Percentiles rank a stretch among this genome's conserved stretches.
Conservation (phyloP, 371 early-diverging fungal genomes). For the Saksenaea oblongispora region DNA sequence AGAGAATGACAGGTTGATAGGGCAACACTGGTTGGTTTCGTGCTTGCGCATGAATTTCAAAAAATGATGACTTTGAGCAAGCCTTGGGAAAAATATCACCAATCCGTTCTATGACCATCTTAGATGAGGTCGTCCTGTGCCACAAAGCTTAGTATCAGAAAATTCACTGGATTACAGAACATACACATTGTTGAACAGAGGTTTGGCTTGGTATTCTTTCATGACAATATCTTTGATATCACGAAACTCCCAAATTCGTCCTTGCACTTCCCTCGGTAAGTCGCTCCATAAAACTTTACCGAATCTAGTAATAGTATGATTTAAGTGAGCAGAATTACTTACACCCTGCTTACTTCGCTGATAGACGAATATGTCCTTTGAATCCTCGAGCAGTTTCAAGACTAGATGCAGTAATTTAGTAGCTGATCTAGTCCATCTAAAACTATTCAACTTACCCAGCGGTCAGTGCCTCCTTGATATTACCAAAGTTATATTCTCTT, state of each 20-base stretch:
- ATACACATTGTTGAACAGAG: conserved; percentile 45
- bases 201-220: conserved; percentile 31
- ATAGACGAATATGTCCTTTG: conserved; percentile 43
- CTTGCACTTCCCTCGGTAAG: conserved; percentile 14
- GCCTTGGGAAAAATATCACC: conserved; percentile 27
- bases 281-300: conserved; percentile 50
- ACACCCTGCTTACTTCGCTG: conserved; percentile 36
- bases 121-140: conserved; percentile 33
- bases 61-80: conserved; percentile 22
- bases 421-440: not conserved
- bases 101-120: conserved; percentile 24
- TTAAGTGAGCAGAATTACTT: not conserved
- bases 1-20: conserved; percentile 28
- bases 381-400: conserved; percentile 32
- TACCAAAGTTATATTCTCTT: conserved; percentile 37
- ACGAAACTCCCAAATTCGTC: conserved; percentile 36
- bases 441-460: conserved; percentile 23
- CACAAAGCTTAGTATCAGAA: not conserved
- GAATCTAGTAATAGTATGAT: conserved; percentile 22
- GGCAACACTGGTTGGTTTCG: conserved; percentile 31
- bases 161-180: not conserved
- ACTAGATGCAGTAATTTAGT: conserved; percentile 9
- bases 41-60: conserved; percentile 45
- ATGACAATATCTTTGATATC: conserved; percentile 44
- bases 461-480: conserved; percentile 26